Percentiles rank a stretch among this genome's conserved stretches.
phyloP scores from a whole-genome alignment of 2,329 filamentous ascomycete genomes.

The Escovopsis sp. region DNA sequence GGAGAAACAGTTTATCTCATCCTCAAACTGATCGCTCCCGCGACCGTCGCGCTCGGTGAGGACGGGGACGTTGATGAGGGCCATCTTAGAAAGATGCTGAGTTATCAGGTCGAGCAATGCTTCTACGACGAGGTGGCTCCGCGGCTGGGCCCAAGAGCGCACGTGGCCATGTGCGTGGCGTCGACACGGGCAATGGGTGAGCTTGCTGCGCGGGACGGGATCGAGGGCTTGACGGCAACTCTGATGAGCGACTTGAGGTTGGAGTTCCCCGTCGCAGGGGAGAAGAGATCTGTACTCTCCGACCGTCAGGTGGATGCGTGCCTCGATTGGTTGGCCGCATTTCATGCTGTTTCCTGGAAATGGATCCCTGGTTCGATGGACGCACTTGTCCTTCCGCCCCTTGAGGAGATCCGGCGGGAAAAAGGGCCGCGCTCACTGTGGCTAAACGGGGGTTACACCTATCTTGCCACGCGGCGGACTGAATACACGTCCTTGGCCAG shows the following conservation, averaged over 20 bases:
- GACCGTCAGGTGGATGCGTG: conserved; percentile 34
- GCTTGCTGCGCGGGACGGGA: conserved; percentile 12
- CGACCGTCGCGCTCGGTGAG: conserved; percentile 1
- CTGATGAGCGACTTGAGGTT: conserved; percentile 40
- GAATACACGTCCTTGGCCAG: conserved; percentile 35
- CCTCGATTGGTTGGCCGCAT: conserved; percentile 45
- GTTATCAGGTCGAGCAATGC: conserved; percentile 50
- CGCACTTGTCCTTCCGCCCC: conserved; percentile 35
- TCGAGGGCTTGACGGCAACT: conserved; percentile 32
- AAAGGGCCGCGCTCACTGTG: conserved; percentile 25
- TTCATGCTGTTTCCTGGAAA: conserved; percentile 41
- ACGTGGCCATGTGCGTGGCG: conserved; percentile 33
- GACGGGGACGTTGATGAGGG: conserved; percentile 37
- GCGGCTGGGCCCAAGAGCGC: conserved; percentile 24
- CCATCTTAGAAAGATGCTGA: conserved; percentile 48
- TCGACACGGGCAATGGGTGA: conserved; percentile 21
- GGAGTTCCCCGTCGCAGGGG: conserved; percentile 39
- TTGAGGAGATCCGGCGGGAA: conserved; percentile 31
- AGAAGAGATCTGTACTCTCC: conserved; percentile 33
- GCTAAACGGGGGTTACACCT: conserved; percentile 55
- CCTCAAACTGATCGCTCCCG: conserved; percentile 43
- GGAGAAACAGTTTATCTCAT: conserved; percentile 26
- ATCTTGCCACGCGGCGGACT: conserved; percentile 43
- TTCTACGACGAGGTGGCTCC: conserved; percentile 46
- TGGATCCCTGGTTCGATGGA: conserved; percentile 14